Base-by-base conservation (phyloP, 2,329 filamentous ascomycete genomes). In the Mycosphaerella sp. region DNA sequence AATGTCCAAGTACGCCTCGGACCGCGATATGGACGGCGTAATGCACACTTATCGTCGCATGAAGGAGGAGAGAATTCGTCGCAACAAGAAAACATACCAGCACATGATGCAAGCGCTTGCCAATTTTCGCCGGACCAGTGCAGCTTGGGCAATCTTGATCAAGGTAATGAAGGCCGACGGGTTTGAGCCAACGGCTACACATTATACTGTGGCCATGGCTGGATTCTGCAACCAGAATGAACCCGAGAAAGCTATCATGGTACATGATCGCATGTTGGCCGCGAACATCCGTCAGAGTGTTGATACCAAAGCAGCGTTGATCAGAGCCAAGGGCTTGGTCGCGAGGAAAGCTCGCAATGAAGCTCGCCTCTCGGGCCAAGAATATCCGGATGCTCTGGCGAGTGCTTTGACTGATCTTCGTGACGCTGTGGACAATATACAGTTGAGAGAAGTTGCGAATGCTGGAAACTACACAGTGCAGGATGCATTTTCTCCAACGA, bases 1-100 rank as follows among this genome's bases (percentile, higher is more conserved):
- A 32, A 74, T 96, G 4, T 77, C 79, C 53, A 81, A 85, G 56
- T 79, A 89, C 67, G 87, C 87, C 6, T 73, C 81, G 52, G 77
- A 80, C 6, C 80, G 85, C 52, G 78, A 86, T 56, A 63, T 83
- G 29, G 67, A 74, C 21, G 74, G 74, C n/a, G 74, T 79, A 12
- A 75, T 79, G 59, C 73, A 75, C 50, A 68, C 81, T 2, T 80
- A 83, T 59, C 69, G 72, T 31, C 73, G 74, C 51, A 86, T 87
- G 80, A 69, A 76, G 45, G 65, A 73, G 4, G 68, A 73, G 40
- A 69, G 74, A 0, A 70, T 86, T 32, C 68, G 71, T 31, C 73
- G 78, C 8, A 78, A 86, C 63, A 71, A 68, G 3, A 75, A 78
- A 67, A 84, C 83, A 1, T 85, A 84, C 64, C 77, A 76, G 44